A percentile compares a stretch with the other conserved stretches of the same genome.
Conservation (phyloP, 305 asterid species). For the Fraxinus xanthoxyloides region DNA sequence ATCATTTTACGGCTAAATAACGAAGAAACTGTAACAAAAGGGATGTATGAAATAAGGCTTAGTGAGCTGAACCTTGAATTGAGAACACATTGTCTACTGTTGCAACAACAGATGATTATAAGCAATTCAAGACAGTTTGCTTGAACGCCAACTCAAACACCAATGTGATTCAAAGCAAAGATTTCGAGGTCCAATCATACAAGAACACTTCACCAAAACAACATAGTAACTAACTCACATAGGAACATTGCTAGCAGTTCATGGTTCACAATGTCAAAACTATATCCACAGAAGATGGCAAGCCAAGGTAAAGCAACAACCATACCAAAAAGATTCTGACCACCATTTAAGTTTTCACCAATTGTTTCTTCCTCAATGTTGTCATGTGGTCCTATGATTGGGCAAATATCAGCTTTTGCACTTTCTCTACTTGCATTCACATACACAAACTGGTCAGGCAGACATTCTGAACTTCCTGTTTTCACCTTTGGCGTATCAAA, state of each 20-base stretch:
- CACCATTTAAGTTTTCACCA: constrained; percentile 14
- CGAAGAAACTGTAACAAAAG: not conserved
- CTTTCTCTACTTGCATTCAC: constrained; percentile 33
- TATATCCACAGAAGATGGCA: constrained; percentile 9
- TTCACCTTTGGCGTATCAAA: constrained; percentile 31
- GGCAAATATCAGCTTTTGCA: constrained; percentile 26
- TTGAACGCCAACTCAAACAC: not conserved
- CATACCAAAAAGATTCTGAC: constrained; percentile 27
- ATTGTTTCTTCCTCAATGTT: constrained; percentile 28
- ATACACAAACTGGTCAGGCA: constrained; percentile 30
- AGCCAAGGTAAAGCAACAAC: not conserved
- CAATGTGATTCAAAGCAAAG: not conserved
- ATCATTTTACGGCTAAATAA: not conserved
- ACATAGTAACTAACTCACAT: not conserved
- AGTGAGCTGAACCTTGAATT: not conserved
- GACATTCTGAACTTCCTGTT: constrained; percentile 24
- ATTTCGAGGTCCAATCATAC: not conserved
- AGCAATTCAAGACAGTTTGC: not conserved
- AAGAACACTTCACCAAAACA: not conserved
- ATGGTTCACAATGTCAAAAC: constrained; percentile 4
- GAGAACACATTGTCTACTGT: not conserved
- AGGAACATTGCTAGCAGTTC: not conserved
- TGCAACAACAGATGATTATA: not conserved
- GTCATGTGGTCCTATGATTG: constrained; percentile 31
- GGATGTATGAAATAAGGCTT: not conserved